These are phyloP conservation scores for Sordariomycetes sp. DNA, from an alignment of 2,329 filamentous ascomycete genomes.

Conservation along the genomic window DNA sequence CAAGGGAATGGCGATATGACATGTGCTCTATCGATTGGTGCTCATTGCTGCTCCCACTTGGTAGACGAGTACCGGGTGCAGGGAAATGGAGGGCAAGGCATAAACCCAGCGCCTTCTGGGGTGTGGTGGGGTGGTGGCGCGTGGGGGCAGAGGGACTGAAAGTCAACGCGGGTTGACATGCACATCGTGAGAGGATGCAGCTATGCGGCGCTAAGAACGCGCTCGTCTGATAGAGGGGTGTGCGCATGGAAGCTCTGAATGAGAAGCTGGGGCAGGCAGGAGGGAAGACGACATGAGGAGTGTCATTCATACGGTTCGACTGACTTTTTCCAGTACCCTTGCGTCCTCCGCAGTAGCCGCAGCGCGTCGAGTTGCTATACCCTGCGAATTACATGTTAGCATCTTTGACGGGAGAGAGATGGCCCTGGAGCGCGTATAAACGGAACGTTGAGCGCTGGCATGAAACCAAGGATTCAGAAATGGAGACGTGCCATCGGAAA, in stretches of 20 bases:
- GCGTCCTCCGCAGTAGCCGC: conserved; percentile 38
- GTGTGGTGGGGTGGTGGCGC: background rate
- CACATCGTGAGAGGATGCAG: background rate
- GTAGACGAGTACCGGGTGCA: background rate
- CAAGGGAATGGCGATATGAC: conserved; percentile 2
- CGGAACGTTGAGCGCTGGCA: background rate
- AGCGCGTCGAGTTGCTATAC: conserved; percentile 36
- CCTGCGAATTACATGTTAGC: conserved; percentile 17
- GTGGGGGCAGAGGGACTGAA: background rate
- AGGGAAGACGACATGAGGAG: background rate
- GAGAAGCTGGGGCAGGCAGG: background rate
- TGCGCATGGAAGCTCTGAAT: background rate
- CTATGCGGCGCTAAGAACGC: background rate
- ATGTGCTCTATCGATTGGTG: conserved; percentile 9
- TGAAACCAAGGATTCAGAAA: background rate
- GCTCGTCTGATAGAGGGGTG: background rate
- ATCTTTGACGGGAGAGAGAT: background rate
- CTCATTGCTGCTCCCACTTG: background rate
- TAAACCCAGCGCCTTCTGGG: background rate
- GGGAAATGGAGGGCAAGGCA: background rate
- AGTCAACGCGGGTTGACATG: background rate
- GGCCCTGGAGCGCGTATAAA: background rate
- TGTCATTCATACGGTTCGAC: conserved; percentile 29
- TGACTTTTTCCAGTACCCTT: conserved; percentile 26
- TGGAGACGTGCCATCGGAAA: no score